These are phyloP conservation scores for Waltiozyma sp. DNA, from an alignment of 1,139 yeast species.

Conservation along the genomic window DNA sequence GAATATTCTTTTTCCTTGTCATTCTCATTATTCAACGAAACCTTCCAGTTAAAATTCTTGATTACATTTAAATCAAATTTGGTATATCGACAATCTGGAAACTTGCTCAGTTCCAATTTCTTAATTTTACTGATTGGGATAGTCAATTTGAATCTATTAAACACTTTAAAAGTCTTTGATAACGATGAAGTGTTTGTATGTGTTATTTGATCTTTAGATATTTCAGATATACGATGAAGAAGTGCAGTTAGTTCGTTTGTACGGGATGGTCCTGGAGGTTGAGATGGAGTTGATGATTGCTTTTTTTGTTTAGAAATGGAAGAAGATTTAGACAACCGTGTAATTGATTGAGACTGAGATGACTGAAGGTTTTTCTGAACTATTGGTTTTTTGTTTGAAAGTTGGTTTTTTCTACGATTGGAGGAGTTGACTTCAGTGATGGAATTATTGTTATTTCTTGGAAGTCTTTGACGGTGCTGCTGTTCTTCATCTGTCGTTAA, in stretches of 20 bases:
- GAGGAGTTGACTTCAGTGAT: too few relatives aligned
- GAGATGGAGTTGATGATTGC: neutral
- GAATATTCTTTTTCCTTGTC: neutral
- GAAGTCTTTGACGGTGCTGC: too few relatives aligned
- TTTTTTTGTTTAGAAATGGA: too few relatives aligned
- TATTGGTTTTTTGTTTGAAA: too few relatives aligned
- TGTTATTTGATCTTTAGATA: neutral
- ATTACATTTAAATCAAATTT: neutral
- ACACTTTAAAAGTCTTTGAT: neutral
- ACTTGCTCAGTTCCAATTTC: neutral
- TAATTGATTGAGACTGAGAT: too few relatives aligned
- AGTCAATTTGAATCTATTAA: neutral
- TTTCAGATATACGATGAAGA: neutral
- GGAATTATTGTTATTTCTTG: too few relatives aligned
- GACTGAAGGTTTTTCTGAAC: too few relatives aligned
- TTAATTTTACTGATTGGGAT: neutral
- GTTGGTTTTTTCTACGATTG: too few relatives aligned
- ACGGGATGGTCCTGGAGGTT: neutral
- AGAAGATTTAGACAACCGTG: too few relatives aligned
- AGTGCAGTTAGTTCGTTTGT: neutral
- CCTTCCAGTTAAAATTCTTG: neutral
- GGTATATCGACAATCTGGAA: neutral
- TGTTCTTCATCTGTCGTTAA: too few relatives aligned
- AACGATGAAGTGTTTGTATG: neutral
- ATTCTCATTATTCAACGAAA: neutral